These are phyloP conservation scores for Scedosporium minutisporum DNA, from an alignment of 2,329 filamentous ascomycete species.

Conservation along the genomic window DNA sequence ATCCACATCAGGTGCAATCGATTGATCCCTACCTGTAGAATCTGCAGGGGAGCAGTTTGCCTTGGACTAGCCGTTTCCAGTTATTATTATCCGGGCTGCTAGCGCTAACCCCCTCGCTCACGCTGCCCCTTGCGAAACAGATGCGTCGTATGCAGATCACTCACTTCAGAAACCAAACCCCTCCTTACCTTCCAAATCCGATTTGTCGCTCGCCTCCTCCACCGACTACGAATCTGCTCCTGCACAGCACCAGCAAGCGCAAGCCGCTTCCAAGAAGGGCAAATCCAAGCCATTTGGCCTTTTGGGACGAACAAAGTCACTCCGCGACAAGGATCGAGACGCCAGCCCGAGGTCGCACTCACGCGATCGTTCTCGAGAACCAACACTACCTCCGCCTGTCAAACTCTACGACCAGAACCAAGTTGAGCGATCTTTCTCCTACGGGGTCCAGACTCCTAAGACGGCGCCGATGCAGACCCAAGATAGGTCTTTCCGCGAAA, in stretches of 20 bases:
- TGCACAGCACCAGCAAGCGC: conserved; percentile 5
- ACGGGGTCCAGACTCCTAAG: conserved; percentile 1
- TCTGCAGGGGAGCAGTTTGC: no score
- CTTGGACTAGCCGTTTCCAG: neutral
- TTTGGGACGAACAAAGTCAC: conserved; percentile 41
- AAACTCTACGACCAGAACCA: conserved; percentile 4
- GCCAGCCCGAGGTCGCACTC: neutral
- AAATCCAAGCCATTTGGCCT: conserved; percentile 48
- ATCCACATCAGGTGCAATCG: no score
- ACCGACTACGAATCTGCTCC: conserved; percentile 31
- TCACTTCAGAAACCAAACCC: conserved; percentile 28
- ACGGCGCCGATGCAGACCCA: conserved; percentile 33
- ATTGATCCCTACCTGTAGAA: neutral
- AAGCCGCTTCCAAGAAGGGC: conserved; percentile 27
- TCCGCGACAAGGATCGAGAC: conserved; percentile 37
- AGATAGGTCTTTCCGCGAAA: conserved; percentile 59
- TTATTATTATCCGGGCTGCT: neutral
- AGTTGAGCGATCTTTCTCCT: conserved; percentile 8
- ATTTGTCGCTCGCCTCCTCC: conserved; percentile 41
- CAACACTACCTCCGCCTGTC: neutral
- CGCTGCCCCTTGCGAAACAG: conserved; percentile 14
- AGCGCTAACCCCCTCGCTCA: conserved; percentile 11
- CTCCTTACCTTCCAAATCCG: conserved; percentile 37
- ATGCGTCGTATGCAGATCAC: conserved; percentile 21
- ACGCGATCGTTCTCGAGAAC: neutral